These are phyloP conservation scores for Boletus bicolor DNA, from an alignment of 768 basidiomycete species.

Conservation along the genomic window DNA sequence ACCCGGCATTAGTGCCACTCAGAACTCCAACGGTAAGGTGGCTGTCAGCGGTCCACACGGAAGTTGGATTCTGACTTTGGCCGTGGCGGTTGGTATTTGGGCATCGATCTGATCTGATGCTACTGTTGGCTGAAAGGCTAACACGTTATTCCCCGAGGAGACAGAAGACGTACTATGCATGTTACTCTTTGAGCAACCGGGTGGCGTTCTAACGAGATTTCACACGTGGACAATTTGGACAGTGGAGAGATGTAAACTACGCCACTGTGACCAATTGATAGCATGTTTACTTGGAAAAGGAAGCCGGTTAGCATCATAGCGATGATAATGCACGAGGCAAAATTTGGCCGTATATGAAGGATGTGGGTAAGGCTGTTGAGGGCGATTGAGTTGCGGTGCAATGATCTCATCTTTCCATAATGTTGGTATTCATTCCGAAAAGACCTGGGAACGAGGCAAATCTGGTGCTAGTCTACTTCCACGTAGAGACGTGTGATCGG, in stretches of 20 bases:
- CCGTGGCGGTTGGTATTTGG: conserved; percentile 10
- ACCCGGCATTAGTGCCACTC: neutral
- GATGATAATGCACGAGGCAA: conserved; percentile 3
- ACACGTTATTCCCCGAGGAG: conserved; percentile 16
- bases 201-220: conserved; percentile 20
- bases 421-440: conserved; percentile 2
- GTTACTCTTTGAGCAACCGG: neutral
- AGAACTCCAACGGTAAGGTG: neutral
- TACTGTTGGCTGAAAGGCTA: neutral
- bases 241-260: conserved; percentile 6
- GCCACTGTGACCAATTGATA: conserved; percentile 16
- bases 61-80: conserved; percentile 6
- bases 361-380: neutral
- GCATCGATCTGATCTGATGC: conserved; percentile 16
- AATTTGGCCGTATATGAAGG: neutral
- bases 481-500: conserved; percentile 3
- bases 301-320: neutral
- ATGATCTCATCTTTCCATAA: conserved; percentile 8
- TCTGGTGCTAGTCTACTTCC: neutral
- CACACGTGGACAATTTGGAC: neutral
- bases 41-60: neutral
- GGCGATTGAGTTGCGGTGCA: conserved; percentile 10
- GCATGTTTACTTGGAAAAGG: conserved; percentile 5
- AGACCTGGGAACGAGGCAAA: neutral
- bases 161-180: neutral